These are phyloP conservation scores for Gonapodya prolifera DNA, from an alignment of 192 early-diverging fungal genomes.

Conservation along the genomic window DNA sequence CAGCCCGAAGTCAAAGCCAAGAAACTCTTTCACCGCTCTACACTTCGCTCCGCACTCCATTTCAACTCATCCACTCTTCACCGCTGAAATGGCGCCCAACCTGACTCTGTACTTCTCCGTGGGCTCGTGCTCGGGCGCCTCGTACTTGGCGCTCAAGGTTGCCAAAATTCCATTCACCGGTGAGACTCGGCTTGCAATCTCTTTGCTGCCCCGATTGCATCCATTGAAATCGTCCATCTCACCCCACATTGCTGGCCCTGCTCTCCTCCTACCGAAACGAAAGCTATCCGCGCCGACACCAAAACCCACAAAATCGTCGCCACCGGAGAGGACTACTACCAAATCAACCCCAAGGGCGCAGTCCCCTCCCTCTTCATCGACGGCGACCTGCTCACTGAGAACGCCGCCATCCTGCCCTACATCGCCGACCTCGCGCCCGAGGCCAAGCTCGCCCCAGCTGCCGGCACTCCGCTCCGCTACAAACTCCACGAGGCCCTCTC, in stretches of 20 bases:
- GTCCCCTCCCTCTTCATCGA: background rate
- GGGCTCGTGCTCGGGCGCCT: conserved; percentile 1
- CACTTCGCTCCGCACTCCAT: too few relatives aligned
- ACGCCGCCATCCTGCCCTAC: background rate
- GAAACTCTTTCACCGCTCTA: too few relatives aligned
- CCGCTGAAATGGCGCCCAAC: conserved; percentile 4
- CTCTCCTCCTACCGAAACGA: too few relatives aligned
- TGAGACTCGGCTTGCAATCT: background rate
- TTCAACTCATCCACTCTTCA: too few relatives aligned
- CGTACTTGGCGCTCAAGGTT: background rate
- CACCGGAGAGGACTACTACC: background rate
- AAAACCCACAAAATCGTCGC: conserved; percentile 2
- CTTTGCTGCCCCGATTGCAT: too few relatives aligned
- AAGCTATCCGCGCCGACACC: background rate
- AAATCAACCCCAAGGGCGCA: background rate
- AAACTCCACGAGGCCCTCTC: background rate
- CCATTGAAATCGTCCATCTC: background rate
- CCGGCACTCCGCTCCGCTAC: background rate
- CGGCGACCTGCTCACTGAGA: conserved; percentile 1
- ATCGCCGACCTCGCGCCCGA: conserved; percentile 5
- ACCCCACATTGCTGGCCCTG: too few relatives aligned
- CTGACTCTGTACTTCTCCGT: background rate
- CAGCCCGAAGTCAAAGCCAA: too few relatives aligned
- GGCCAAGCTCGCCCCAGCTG: background rate
- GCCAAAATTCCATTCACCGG: conserved; percentile 1